These are phyloP conservation scores for Phytophthora cactorum DNA, from an alignment of 352 stramenopile genomes.

Conservation along the genomic window DNA sequence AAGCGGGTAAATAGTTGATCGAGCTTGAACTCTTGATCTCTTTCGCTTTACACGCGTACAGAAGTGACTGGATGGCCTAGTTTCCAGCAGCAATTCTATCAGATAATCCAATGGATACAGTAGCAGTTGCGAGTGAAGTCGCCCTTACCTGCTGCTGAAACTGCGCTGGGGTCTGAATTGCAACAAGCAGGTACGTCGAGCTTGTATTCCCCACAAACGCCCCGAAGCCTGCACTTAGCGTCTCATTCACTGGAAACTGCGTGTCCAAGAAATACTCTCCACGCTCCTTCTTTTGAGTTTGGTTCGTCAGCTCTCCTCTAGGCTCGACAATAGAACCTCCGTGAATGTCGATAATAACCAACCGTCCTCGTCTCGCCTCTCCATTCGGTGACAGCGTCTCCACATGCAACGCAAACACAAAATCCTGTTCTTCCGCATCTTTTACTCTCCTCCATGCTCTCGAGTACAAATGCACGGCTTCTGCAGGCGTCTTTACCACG, in stretches of 20 bases:
- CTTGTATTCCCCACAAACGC: slow-evolving; percentile 52
- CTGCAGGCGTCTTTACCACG: slow-evolving; percentile 34
- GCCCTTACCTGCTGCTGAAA: slow-evolving; percentile 68
- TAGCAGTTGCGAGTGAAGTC: background rate
- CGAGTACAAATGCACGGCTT: slow-evolving; percentile 45
- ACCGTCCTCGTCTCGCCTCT: slow-evolving; percentile 37
- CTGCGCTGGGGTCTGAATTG: slow-evolving; percentile 59
- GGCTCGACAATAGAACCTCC: slow-evolving; percentile 60
- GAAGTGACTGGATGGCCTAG: slow-evolving; percentile 76
- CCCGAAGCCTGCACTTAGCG: slow-evolving; percentile 53
- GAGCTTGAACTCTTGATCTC: slow-evolving; percentile 56
- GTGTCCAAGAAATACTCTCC: slow-evolving; percentile 57
- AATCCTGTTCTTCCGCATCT: slow-evolving; percentile 33
- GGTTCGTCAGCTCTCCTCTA: background rate
- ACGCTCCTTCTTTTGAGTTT: slow-evolving; percentile 14
- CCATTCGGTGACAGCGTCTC: slow-evolving; percentile 42
- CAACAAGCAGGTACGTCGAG: slow-evolving; percentile 61
- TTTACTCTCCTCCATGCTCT: slow-evolving; percentile 28
- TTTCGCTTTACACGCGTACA: slow-evolving; percentile 85
- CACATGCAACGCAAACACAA: slow-evolving; percentile 52
- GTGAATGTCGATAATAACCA: slow-evolving; percentile 59
- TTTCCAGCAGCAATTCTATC: background rate
- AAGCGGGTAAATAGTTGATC: slow-evolving; percentile 44
- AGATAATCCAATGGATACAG: background rate
- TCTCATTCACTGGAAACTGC: slow-evolving; percentile 55